phyloP scores from a whole-genome alignment of 306 rosid species.

The Cucurbita pepo region DNA sequence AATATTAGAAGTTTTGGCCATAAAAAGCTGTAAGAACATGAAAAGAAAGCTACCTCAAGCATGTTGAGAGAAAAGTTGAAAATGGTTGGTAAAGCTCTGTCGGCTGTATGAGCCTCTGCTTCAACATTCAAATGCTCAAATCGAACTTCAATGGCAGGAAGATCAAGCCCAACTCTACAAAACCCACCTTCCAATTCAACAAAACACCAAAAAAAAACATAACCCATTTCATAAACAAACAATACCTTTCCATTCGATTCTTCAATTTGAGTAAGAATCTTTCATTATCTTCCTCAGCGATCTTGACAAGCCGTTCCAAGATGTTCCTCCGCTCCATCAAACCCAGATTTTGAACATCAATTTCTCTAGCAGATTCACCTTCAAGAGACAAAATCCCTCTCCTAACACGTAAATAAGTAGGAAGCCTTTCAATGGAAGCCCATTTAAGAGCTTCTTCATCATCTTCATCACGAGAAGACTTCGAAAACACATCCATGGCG shows the following conservation, averaged over 20 bases:
- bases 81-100: constrained; percentile 71
- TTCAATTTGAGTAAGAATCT: constrained; percentile 66
- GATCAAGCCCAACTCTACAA: constrained; percentile 61
- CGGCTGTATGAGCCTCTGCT: constrained; percentile 59
- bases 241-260: constrained; percentile 42
- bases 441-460: constrained; percentile 68
- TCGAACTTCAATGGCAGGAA: constrained; percentile 79
- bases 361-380: constrained; percentile 34
- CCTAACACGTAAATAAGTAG: constrained; percentile 43
- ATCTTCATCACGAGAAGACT: constrained; percentile 39
- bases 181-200: neutral
- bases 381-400: constrained; percentile 33
- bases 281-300: constrained; percentile 61
- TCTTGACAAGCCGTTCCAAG: constrained; percentile 55
- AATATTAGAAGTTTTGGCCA: neutral
- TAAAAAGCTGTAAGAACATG: neutral
- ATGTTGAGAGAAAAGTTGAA: constrained; percentile 50
- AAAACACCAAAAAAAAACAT: neutral
- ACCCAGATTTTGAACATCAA: constrained; percentile 43
- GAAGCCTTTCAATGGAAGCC: constrained; percentile 77
- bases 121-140: constrained; percentile 60
- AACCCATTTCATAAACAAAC: no score
- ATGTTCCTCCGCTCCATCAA: constrained; percentile 50
- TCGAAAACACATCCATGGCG: constrained; percentile 39
- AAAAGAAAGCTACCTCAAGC: constrained; percentile 8